Percentiles rank a stretch among this genome's conserved stretches.
Conservation (phyloP, 441 rosid species). For the Erodium chrysanthum region DNA sequence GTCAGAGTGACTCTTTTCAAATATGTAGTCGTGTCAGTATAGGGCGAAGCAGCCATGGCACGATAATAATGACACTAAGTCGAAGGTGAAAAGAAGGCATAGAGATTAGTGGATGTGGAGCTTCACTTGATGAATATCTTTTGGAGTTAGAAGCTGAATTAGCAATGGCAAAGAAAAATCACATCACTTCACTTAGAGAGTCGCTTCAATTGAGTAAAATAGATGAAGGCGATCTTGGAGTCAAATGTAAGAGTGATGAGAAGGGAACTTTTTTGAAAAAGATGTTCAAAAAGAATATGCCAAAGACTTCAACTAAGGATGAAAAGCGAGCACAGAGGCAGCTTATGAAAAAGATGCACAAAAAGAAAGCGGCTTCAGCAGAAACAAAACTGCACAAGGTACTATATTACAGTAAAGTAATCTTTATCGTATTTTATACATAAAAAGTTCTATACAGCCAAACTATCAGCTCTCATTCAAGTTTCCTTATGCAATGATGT, state of each 20-base stretch:
- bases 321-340: too few species aligned
- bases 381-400: constrained; percentile 67
- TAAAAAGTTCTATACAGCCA: too few species aligned
- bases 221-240: constrained; percentile 26
- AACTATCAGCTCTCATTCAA: background rate
- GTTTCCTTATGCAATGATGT: background rate
- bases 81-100: constrained; percentile 47
- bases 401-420: too few species aligned
- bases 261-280: constrained; percentile 41
- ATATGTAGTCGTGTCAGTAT: constrained; percentile 21
- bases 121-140: constrained; percentile 59
- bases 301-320: too few species aligned
- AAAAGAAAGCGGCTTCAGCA: constrained; percentile 41
- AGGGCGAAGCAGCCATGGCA: constrained; percentile 59
- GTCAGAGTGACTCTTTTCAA: constrained; percentile 41
- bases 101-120: constrained; percentile 22
- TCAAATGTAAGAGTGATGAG: constrained; percentile 43
- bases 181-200: constrained; percentile 75
- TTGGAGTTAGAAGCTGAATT: constrained; percentile 62
- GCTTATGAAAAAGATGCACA: too few species aligned
- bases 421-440: too few species aligned
- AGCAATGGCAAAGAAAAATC: constrained; percentile 48
- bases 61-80: constrained; percentile 62
- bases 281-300: constrained; percentile 50
- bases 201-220: constrained; percentile 57